These are phyloP conservation scores for Cercospora sesami DNA, from an alignment of 2,329 filamentous ascomycete species.

Conservation along the genomic window DNA sequence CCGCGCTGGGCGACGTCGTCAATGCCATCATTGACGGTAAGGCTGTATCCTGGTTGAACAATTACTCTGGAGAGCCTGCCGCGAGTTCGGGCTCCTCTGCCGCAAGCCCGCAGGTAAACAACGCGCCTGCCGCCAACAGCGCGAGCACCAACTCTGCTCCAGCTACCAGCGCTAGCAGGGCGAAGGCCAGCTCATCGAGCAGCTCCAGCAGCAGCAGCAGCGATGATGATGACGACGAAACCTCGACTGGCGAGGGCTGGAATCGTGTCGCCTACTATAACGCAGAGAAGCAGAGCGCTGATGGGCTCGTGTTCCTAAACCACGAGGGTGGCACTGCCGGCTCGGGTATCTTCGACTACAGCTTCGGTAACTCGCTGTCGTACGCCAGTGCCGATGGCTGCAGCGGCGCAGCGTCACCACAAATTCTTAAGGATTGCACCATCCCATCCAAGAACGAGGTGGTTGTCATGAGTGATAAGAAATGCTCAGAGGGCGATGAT, in stretches of 20 bases:
- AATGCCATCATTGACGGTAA: constrained; percentile 61
- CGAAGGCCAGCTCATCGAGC: constrained; percentile 14
- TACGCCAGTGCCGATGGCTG: constrained; percentile 54
- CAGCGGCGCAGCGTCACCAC: constrained; percentile 49
- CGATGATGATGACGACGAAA: constrained; percentile 24
- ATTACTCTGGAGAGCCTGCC: constrained; percentile 47
- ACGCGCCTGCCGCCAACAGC: constrained; percentile 23
- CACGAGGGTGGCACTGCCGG: constrained; percentile 55
- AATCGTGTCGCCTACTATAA: constrained; percentile 41
- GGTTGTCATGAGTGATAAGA: constrained; percentile 52
- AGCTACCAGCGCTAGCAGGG: constrained; percentile 20
- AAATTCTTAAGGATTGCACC: constrained; percentile 53
- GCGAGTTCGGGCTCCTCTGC: constrained; percentile 43
- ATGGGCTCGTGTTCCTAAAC: constrained; percentile 61
- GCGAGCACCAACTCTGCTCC: constrained; percentile 17
- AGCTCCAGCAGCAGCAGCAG: neutral
- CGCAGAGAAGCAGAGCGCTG: constrained; percentile 42
- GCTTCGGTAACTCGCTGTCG: constrained; percentile 59
- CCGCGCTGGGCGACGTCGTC: constrained; percentile 52
- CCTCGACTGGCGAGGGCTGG: constrained; percentile 34
- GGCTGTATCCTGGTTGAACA: constrained; percentile 60
- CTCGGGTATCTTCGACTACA: constrained; percentile 57
- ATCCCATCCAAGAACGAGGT: constrained; percentile 54
- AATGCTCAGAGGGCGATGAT: constrained; percentile 49
- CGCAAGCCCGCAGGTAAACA: constrained; percentile 39